Evolutionary conservation across 1,139 yeast species (phyloP).

Genomic region (Kodamaea suecica): DNA sequence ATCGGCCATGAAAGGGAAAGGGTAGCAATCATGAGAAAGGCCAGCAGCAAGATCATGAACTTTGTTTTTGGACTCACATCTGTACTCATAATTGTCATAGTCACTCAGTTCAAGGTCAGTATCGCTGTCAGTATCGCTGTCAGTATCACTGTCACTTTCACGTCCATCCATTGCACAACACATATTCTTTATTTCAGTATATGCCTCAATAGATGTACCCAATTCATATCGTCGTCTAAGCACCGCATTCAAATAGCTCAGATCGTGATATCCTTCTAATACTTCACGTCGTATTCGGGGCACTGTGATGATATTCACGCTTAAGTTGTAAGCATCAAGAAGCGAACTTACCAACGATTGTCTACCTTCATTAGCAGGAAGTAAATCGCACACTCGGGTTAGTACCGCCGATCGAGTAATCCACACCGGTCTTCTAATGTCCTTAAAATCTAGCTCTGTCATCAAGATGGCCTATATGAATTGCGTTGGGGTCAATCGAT

Average conservation of each 20-base stretch:
- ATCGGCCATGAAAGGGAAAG: constrained; percentile 51
- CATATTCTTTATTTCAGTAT: neutral
- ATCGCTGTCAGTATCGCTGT: neutral
- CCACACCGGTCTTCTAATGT: constrained; percentile 15
- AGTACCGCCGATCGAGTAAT: constrained; percentile 19
- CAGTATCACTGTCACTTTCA: constrained; percentile 4
- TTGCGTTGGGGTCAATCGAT: no score
- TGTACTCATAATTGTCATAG: constrained; percentile 6
- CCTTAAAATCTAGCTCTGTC: neutral
- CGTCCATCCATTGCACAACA: constrained; percentile 3
- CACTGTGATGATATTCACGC: constrained; percentile 22
- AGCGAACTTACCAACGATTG: constrained; percentile 45
- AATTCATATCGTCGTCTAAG: constrained; percentile 19
- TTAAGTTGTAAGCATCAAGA: constrained; percentile 41
- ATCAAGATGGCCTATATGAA: no score
- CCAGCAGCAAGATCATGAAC: constrained; percentile 34
- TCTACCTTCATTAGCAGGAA: constrained; percentile 54
- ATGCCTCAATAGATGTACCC: constrained; percentile 2
- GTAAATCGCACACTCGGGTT: constrained; percentile 34
- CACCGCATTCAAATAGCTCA: constrained; percentile 33
- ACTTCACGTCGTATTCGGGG: constrained; percentile 23
- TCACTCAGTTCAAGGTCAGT: constrained; percentile 1
- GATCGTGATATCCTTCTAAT: constrained; percentile 39
- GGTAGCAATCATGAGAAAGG: constrained; percentile 60
- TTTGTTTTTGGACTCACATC: constrained; percentile 1